These are phyloP conservation scores for Diaporthe batatas DNA, from an alignment of 2,329 filamentous ascomycete genomes.

Conservation along the genomic window DNA sequence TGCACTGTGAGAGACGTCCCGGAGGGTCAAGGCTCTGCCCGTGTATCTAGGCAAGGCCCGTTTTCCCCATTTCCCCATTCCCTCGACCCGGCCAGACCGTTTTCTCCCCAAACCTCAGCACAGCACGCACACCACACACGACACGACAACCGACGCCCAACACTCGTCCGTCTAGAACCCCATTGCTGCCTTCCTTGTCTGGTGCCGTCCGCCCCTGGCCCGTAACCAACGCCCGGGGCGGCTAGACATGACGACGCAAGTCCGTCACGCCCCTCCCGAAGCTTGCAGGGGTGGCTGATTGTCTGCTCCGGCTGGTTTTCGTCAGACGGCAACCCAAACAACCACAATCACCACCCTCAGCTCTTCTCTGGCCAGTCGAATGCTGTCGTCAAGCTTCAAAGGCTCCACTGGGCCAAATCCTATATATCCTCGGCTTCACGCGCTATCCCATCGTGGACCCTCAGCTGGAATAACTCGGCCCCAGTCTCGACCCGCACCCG, in stretches of 20 bases:
- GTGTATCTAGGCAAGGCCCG: neutral
- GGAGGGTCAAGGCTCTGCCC: neutral
- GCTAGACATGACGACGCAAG: conserved; percentile 36
- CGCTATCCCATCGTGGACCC: conserved; percentile 46
- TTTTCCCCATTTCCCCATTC: conserved; percentile 22
- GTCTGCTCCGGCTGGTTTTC: conserved; percentile 42
- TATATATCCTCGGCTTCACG: conserved; percentile 54
- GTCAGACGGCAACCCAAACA: conserved; percentile 33
- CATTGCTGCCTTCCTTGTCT: conserved; percentile 24
- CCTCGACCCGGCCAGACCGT: conserved; percentile 32
- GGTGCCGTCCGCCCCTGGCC: neutral
- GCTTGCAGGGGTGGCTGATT: conserved; percentile 39
- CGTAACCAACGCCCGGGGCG: conserved; percentile 12
- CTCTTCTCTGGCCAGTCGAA: conserved; percentile 40
- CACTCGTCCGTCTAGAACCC: neutral
- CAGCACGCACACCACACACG: conserved; percentile 19
- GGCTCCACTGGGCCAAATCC: conserved; percentile 49
- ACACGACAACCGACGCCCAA: conserved; percentile 4
- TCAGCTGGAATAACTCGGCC: conserved; percentile 46
- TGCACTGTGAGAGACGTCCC: neutral
- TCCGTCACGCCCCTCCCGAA: conserved; percentile 36
- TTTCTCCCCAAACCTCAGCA: conserved; percentile 7
- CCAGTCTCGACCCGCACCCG: conserved; percentile 29
- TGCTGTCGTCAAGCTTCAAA: conserved; percentile 49
- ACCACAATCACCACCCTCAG: conserved; percentile 24